Evolutionary conservation across 2,329 filamentous ascomycete species (phyloP), one percentile per base, ranked within the genome.

Genomic region (Aspergillus sp.): DNA sequence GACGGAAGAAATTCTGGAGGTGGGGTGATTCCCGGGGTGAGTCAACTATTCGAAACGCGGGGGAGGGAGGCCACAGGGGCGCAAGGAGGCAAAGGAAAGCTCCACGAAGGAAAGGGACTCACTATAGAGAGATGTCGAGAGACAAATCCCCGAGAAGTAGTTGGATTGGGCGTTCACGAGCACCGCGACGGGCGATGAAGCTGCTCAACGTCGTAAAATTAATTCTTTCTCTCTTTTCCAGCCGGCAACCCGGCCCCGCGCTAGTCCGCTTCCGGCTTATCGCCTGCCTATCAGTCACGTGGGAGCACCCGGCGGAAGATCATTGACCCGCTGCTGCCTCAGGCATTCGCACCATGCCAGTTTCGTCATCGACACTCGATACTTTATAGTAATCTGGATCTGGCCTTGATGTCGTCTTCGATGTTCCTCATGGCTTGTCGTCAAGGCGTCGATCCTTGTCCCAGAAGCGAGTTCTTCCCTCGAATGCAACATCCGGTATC

Each of bases 241-340:
- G 52, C 49, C 52, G 45, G 61, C 5, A 36, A 42, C 36, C 14
- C 36, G 16, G 49, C 67, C 68, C 68, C 68, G 68, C 68, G 67
- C 68, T 70, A 70, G 56, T 57, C 68, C 58, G 29, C 49, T 68
- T 66, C 51, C 59, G 65, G 63, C 67, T 69, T 69, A 70, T 70
- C 67, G 31, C 26, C 32, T 29, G n/a, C 60, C 68, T 68, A 69
- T 69, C 67, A 54, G 52, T 62, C 65, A 66, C 63, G 65, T 67
- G 66, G 2, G 6, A 1, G 1, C 20, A 4, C 16, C 4, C n/a
- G 1, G 18, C 45, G 45, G 45, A 11, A 24, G 22, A 22, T 11
- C 12, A 0, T 47, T 20, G 3, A 14, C 16, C 45, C 45, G 45
- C 2, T 47, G 45, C 11, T 47, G 45, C 45, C 45, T 47, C 45